These are phyloP conservation scores for Heliosperma pusillum DNA, from an alignment of 148 eudicot genomes.

Conservation along the genomic window DNA sequence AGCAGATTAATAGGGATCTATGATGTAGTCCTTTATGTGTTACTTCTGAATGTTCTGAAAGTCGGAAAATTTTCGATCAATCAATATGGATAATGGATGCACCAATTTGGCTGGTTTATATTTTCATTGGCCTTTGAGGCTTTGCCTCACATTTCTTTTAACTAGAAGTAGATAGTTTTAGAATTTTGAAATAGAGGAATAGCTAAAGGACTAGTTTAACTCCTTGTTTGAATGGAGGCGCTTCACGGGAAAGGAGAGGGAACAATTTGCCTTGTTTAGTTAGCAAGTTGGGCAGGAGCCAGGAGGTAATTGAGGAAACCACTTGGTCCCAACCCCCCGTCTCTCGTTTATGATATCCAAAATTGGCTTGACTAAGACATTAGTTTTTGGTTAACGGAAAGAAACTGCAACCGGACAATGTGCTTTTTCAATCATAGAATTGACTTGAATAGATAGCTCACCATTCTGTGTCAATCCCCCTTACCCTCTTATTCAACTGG, in stretches of 20 bases:
- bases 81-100: too few relatives aligned
- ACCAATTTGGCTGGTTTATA: background rate
- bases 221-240: background rate
- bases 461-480: background rate
- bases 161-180: background rate
- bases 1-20: background rate
- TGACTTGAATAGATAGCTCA: background rate
- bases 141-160: background rate
- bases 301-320: background rate
- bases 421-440: background rate
- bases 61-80: too few relatives aligned
- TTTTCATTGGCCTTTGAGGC: background rate
- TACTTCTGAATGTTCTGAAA: background rate
- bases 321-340: background rate
- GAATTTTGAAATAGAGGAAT: background rate
- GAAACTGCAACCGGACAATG: background rate
- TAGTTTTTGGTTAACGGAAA: too few relatives aligned
- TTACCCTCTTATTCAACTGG: background rate
- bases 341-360: too few relatives aligned
- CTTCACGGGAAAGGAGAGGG: background rate
- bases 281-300: background rate
- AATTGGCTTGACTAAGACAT: too few relatives aligned
- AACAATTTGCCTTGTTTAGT: background rate
- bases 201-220: background rate
- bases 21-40: background rate